Conservation (phyloP, 2,329 filamentous ascomycete genomes). For the Monilinia fructigena region DNA sequence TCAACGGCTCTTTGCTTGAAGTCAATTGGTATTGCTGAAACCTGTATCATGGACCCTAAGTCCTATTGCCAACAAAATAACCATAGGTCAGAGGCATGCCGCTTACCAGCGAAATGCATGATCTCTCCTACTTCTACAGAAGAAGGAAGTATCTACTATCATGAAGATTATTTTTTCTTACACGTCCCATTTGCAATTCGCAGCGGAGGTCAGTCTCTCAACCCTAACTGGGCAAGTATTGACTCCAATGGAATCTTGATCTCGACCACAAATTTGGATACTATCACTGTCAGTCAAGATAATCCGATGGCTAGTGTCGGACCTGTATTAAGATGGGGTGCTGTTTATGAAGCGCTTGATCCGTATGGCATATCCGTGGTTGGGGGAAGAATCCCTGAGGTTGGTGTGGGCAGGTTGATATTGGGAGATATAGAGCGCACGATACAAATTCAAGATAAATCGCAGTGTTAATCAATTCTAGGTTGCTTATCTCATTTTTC, state of each 20-base stretch:
- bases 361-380: not conserved
- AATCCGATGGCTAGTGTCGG: conserved; percentile 39
- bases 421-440: too few species aligned
- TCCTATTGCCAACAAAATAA: too few species aligned
- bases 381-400: too few species aligned
- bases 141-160: conserved; percentile 25
- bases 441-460: not conserved
- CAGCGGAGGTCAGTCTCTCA: conserved; percentile 28
- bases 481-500: conserved; percentile 8
- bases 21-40: too few species aligned
- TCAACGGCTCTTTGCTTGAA: too few species aligned
- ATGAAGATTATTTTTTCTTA: conserved; percentile 20
- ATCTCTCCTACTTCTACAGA: conserved; percentile 18
- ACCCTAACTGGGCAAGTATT: conserved; percentile 51
- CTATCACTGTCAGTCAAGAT: conserved; percentile 34
- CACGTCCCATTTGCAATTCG: conserved; percentile 50
- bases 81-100: conserved; percentile 22
- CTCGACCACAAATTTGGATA: conserved; percentile 42
- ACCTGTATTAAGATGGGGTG: conserved; percentile 42
- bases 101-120: conserved; percentile 24
- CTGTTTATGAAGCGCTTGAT: conserved; percentile 43
- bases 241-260: conserved; percentile 48
- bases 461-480: not conserved
- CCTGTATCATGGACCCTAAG: too few species aligned
- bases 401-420: too few species aligned